Evolutionary conservation across 1,284 basidiomycete species (phyloP).

Genomic region (Trichosporon asahii): DNA sequence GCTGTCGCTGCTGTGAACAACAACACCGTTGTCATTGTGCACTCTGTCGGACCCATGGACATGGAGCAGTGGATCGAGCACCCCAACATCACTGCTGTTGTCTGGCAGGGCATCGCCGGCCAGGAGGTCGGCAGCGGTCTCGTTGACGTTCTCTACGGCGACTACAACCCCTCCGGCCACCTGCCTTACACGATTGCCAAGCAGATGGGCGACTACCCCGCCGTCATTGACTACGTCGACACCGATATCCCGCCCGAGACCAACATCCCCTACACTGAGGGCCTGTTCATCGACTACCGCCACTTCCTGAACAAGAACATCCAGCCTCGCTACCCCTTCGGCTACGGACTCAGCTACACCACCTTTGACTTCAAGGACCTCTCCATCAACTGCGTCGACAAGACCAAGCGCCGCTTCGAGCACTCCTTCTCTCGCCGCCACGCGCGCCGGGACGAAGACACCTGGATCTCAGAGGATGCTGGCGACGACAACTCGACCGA

Average conservation of each 20-base stretch:
- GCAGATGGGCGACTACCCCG: slow-evolving; percentile 61
- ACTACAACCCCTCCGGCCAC: slow-evolving; percentile 68
- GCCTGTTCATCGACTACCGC: slow-evolving; percentile 70
- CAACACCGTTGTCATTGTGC: slow-evolving; percentile 77
- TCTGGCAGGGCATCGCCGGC: slow-evolving; percentile 57
- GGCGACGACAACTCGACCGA: background rate
- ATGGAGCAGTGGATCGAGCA: slow-evolving; percentile 72
- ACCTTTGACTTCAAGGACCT: slow-evolving; percentile 58
- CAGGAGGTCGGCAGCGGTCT: slow-evolving; percentile 74
- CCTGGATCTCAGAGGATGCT: background rate
- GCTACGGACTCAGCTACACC: slow-evolving; percentile 80
- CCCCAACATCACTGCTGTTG: slow-evolving; percentile 59
- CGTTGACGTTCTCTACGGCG: slow-evolving; percentile 58
- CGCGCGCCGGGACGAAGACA: background rate
- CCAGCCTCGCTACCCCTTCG: slow-evolving; percentile 67
- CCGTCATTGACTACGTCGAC: slow-evolving; percentile 56
- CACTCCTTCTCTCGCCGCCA: slow-evolving; percentile 4
- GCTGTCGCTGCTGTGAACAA: slow-evolving; percentile 52
- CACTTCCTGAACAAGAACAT: slow-evolving; percentile 68
- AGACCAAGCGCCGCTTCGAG: background rate
- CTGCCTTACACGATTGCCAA: slow-evolving; percentile 80
- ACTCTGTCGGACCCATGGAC: slow-evolving; percentile 70
- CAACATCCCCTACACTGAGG: slow-evolving; percentile 67
- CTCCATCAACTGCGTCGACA: background rate
- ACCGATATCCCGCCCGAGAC: slow-evolving; percentile 45